Evolutionary conservation across 192 early-diverging fungal genomes (phyloP).

Genomic region (Linnemannia elongata): DNA sequence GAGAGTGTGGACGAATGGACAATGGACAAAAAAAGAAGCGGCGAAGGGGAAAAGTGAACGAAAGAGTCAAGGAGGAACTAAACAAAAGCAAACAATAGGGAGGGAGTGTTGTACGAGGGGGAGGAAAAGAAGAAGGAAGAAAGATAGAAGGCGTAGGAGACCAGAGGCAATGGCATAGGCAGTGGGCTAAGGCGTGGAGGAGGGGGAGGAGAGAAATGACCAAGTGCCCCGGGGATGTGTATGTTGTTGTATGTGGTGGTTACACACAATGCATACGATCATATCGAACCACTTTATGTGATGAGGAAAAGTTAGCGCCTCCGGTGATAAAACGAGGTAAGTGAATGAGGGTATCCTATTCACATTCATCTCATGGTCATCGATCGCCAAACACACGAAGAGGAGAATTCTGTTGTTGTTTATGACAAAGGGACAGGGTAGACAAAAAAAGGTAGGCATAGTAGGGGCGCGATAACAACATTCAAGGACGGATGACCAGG

Average conservation of each 20-base stretch:
- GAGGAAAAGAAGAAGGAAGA: not conserved
- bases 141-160: too few species aligned
- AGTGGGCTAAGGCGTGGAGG: too few species aligned
- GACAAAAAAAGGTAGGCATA: not conserved
- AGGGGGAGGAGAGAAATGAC: not conserved
- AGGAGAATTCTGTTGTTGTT: too few species aligned
- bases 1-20: not conserved
- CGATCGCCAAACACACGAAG: too few species aligned
- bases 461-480: not conserved
- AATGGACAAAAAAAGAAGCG: not conserved
- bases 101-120: not conserved
- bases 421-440: too few species aligned
- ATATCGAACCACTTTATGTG: not conserved
- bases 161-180: not conserved
- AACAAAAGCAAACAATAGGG: not conserved
- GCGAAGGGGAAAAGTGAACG: not conserved
- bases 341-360: too few species aligned
- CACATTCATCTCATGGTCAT: too few species aligned
- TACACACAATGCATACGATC: not conserved
- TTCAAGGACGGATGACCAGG: not conserved
- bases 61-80: not conserved
- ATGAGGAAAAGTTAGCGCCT: not conserved
- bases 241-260: too few species aligned
- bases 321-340: too few species aligned
- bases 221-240: constrained; percentile 4